Percentiles rank a stretch among this genome's conserved stretches.
Evolutionary conservation across 805 yeast species (phyloP).

Genomic region (Yamadazyma takamatsuzukensis): DNA sequence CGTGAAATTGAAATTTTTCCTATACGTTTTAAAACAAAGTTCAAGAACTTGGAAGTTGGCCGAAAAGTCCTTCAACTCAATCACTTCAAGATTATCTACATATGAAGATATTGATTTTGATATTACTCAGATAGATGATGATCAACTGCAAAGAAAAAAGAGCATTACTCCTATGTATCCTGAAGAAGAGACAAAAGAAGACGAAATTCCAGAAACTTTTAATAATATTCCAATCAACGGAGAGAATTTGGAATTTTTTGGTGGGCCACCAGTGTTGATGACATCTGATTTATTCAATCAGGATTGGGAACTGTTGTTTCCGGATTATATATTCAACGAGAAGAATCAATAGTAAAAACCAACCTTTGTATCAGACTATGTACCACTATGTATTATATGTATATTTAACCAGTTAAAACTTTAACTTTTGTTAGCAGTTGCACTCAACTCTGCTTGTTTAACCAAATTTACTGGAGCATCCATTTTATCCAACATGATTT

Average conservation of each 20-base stretch:
- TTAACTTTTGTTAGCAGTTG: slow-evolving; percentile 20
- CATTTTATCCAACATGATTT: slow-evolving; percentile 33
- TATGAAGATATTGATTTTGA: slow-evolving; percentile 12
- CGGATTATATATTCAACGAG: slow-evolving; percentile 39
- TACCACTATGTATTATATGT: neutral
- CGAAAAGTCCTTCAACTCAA: slow-evolving; percentile 40
- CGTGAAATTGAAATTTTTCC: slow-evolving; percentile 32
- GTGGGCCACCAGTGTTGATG: slow-evolving; percentile 53
- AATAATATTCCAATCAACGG: slow-evolving; percentile 5
- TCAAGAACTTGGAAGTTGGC: slow-evolving; percentile 48
- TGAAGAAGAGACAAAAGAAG: no score
- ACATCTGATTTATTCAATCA: slow-evolving; percentile 45
- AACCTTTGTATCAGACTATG: no score
- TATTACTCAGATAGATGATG: slow-evolving; percentile 5
- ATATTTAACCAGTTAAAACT: no score
- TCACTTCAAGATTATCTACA: slow-evolving; percentile 28
- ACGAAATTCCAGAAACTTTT: slow-evolving; percentile 4
- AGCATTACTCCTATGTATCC: no score
- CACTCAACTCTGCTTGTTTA: slow-evolving; percentile 31
- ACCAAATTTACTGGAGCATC: slow-evolving; percentile 37
- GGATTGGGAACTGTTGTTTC: slow-evolving; percentile 50
- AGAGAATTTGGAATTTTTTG: slow-evolving; percentile 34
- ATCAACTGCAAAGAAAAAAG: no score
- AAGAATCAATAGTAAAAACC: slow-evolving; percentile 4
- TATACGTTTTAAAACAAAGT: slow-evolving; percentile 37